phyloP scores from a whole-genome alignment of 2,329 filamentous ascomycete species.

The Apiospora saccharicola region DNA sequence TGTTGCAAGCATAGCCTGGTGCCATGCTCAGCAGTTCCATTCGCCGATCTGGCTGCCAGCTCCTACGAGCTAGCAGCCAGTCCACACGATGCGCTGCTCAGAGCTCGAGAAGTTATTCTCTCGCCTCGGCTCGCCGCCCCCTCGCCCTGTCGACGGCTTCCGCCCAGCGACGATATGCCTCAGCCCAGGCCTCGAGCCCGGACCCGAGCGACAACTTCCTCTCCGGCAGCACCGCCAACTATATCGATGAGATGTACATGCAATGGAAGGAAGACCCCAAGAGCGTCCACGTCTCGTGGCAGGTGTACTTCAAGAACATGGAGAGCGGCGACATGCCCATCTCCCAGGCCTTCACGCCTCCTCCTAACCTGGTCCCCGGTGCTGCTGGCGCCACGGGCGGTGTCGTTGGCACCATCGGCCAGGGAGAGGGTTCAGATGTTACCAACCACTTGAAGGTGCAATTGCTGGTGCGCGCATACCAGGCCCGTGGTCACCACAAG shows the following conservation, averaged over 20 bases:
- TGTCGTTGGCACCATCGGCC: slow-evolving; percentile 70
- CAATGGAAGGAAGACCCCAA: slow-evolving; percentile 93
- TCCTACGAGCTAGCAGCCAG: slow-evolving; percentile 62
- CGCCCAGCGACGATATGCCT: slow-evolving; percentile 61
- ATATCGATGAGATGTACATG: slow-evolving; percentile 99
- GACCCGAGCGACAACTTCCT: slow-evolving; percentile 97
- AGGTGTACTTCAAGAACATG: slow-evolving; percentile 99
- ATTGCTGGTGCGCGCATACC: slow-evolving; percentile 94
- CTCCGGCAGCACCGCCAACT: slow-evolving; percentile 95
- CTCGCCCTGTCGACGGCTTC: slow-evolving; percentile 50
- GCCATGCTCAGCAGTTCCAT: slow-evolving; percentile 78
- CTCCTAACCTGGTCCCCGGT: slow-evolving; percentile 87
- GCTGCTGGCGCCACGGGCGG: slow-evolving; percentile 81
- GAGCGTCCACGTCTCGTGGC: slow-evolving; percentile 98
- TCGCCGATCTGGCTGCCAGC: slow-evolving; percentile 69
- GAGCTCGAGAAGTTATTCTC: slow-evolving; percentile 51
- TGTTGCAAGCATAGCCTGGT: slow-evolving; percentile 47
- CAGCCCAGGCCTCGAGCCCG: slow-evolving; percentile 61
- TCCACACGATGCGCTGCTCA: slow-evolving; percentile 45
- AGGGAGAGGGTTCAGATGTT: slow-evolving; percentile 79
- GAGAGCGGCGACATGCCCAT: slow-evolving; percentile 98
- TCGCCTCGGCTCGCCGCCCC: slow-evolving; percentile 56
- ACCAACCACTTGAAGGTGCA: slow-evolving; percentile 98
- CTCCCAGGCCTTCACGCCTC: slow-evolving; percentile 95
- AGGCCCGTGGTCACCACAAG: slow-evolving; percentile 98